Base-by-base conservation (phyloP, 2,329 filamentous ascomycete species). In the Epichloe amarillans region DNA sequence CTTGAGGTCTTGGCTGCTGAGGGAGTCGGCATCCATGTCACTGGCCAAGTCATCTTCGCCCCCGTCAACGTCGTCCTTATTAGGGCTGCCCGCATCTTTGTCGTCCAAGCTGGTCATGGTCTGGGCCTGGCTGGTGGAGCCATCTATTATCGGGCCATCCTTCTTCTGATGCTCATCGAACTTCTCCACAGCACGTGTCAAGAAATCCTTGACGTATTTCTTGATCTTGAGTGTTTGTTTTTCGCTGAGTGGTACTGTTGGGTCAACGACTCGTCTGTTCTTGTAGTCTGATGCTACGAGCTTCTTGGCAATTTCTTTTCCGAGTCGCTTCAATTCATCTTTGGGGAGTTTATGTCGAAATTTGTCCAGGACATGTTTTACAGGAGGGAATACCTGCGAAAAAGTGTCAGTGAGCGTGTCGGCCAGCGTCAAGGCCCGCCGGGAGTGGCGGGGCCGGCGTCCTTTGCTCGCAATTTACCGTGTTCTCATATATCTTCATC, bases 401-500 rank as follows among this genome's bases (percentile, higher is more conserved):
- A 17, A 26, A 26, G 11, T 11, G 19, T 21, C 21, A 42, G 40
- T 42, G 19, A 26, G 19, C 40, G 19, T 12, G n/a, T 12, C 23
- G 5, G n/a, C 26, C 26, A 30, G 26, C 26, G 8, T 30, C 26
- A 30, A 30, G 1, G 26, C 26, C 26, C 26, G 26, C 26, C 8
- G 26, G 26, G 26, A 10, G 8, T 30, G 26, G 26, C 26, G 3
- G 8, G 8, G 26, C 26, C 26, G 26, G 26, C 8, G 8, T 4
- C 2, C 19, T 46, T 7, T 17, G 11, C 30, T 6, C 41, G 17
- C n/a, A 26, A 38, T 86, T 66, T 75, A 94, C 88, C 48, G 89
- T 95, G 62, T 90, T 90, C 66, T 96, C 90, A 61, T 96, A 97
- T 2, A 95, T 75, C 71, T 88, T 95, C 79, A 89, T 94, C 68